Base-by-base conservation (phyloP, 208 protist genomes). In the Trypanosomatidae sp. region DNA sequence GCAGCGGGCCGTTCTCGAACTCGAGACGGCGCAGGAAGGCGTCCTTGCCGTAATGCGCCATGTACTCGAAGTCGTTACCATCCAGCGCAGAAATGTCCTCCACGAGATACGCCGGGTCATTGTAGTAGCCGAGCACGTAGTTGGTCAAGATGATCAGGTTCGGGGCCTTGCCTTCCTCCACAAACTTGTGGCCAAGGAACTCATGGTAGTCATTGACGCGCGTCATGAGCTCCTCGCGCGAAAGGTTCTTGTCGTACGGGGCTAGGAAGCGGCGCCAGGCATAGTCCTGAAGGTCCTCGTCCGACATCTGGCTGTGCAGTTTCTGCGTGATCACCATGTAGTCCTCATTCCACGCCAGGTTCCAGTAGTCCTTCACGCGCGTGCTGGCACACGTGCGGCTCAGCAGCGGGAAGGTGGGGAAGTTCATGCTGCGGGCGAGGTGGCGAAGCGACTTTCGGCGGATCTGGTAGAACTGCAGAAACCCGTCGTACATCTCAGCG, bases 291-390 rank as follows among this genome's bases (percentile, higher is more conserved):
- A 97, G 84, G 60, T 96, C 93, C 76, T 95, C 93, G 69, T 94
- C 87, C 30, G 89, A 88, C 93, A 97, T 97, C 69, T 72, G 76
- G 76, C 92, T 81, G 78, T 95, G 90, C 33, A 96, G 87, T 67
- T 92, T 92, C 73, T 91, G 79, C n/a, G 86, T 91, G 59, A 97
- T 96, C 22, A 95, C 88, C 91, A 97, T 97, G 90, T 97, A 94
- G 66, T 97, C 93, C 80, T 97, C 93, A 66, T 90, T 93, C 79
- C 85, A 96, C 62, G 83, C 81, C 30, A 97, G 82, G 79, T 94
- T 95, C 93, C 93, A 97, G 85, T 95, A 97, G 85, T 97, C 93
- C 41, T 85, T 88, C 43, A 97, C 86, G 56, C 93, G 93, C 25
- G 90, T 95, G 71, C 83, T 85, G 72, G 73, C 82, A 76, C 93